Evolutionary conservation across 2,329 filamentous ascomycete species (phyloP).

Genomic region (Zasmidium cellare): DNA sequence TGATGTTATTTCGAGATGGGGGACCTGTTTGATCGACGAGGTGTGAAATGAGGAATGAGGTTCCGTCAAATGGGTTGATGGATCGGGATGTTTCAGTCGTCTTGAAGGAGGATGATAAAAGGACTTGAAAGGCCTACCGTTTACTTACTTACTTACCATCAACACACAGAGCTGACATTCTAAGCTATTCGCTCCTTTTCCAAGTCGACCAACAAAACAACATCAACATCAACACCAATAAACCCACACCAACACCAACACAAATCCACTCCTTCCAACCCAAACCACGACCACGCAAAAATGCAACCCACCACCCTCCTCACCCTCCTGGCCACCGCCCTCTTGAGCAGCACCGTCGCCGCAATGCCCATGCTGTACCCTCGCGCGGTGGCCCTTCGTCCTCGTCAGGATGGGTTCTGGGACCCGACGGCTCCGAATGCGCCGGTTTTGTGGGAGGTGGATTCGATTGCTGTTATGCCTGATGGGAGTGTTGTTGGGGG

Average conservation of each 20-base stretch:
- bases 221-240: too few species aligned
- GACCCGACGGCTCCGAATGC: not conserved
- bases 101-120: not conserved
- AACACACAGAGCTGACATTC: too few species aligned
- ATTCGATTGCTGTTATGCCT: not conserved
- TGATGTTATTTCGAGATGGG: not conserved
- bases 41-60: not conserved
- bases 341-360: not conserved
- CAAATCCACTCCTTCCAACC: not conserved
- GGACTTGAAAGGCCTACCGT: too few species aligned
- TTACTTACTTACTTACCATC: too few species aligned
- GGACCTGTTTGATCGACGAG: not conserved
- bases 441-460: not conserved
- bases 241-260: not conserved
- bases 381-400: not conserved
- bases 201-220: too few species aligned
- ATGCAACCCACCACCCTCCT: not conserved
- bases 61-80: not conserved
- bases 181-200: too few species aligned
- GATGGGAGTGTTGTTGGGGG: not conserved
- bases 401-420: not conserved
- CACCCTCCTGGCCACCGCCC: not conserved
- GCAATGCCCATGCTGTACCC: not conserved
- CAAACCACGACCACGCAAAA: too few species aligned
- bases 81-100: not conserved